These are phyloP conservation scores for Falciphora oryzae DNA, from an alignment of 2,329 filamentous ascomycete species.

Conservation along the genomic window DNA sequence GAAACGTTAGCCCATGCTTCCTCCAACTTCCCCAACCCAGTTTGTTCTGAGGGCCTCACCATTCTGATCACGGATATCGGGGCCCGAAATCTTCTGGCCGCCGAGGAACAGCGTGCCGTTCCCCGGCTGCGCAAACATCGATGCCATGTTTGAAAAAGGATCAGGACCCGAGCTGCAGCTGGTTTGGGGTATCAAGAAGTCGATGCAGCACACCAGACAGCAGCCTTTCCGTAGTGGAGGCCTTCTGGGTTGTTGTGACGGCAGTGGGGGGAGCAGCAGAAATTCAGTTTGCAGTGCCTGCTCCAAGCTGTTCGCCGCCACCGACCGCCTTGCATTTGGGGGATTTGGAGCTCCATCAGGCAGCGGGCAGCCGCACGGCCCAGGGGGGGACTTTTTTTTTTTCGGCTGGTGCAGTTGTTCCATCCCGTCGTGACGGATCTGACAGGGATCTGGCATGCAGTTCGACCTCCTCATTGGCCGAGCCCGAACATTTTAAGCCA, in stretches of 20 bases:
- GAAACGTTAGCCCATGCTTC: slow-evolving; percentile 11
- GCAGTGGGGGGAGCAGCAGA: neutral
- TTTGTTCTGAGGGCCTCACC: slow-evolving; percentile 40
- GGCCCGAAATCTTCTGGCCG: slow-evolving; percentile 93
- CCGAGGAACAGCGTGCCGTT: slow-evolving; percentile 97
- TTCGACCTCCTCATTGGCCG: neutral
- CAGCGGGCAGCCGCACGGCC: too few relatives aligned
- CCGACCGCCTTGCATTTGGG: neutral
- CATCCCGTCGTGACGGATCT: slow-evolving; percentile 10
- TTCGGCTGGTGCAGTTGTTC: slow-evolving; percentile 17
- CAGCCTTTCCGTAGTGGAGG: neutral
- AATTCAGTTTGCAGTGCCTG: neutral
- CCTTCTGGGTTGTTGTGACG: neutral
- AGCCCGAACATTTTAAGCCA: neutral
- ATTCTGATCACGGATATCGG: slow-evolving; percentile 97
- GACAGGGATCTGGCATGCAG: neutral
- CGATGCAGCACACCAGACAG: neutral
- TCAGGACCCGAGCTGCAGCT: neutral
- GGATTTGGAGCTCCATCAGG: slow-evolving; percentile 1
- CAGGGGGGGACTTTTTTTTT: slow-evolving; percentile 8
- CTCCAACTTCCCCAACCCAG: too few relatives aligned
- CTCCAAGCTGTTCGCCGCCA: neutral
- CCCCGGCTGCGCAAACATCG: slow-evolving; percentile 91
- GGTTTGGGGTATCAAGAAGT: neutral
- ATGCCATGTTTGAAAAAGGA: slow-evolving; percentile 60